phyloP scores from a whole-genome alignment of 768 basidiomycete species.

The Tylopilus balloui region DNA sequence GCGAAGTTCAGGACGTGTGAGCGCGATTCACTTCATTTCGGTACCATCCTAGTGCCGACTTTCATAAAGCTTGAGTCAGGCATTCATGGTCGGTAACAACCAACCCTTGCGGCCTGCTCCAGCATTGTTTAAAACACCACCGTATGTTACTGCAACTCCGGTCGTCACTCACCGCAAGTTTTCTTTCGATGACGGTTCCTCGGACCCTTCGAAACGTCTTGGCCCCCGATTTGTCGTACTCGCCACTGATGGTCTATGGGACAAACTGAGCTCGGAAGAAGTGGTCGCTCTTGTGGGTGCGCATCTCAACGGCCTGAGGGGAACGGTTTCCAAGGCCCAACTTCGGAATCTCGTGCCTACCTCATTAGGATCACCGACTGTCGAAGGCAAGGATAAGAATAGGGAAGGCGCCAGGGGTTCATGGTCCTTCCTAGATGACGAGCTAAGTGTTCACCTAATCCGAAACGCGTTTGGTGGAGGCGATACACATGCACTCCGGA shows the following conservation, averaged over 20 bases:
- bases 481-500: constrained; percentile 52
- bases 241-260: constrained; percentile 85
- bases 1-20: constrained; percentile 66
- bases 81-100: constrained; percentile 63
- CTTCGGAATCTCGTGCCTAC: constrained; percentile 56
- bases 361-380: constrained; percentile 43
- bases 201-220: constrained; percentile 18
- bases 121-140: constrained; percentile 72
- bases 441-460: constrained; percentile 77
- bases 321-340: constrained; percentile 54
- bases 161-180: constrained; percentile 77
- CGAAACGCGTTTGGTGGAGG: constrained; percentile 92
- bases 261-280: constrained; percentile 72
- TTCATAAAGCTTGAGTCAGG: constrained; percentile 48
- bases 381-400: constrained; percentile 59
- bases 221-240: constrained; percentile 73
- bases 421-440: constrained; percentile 80
- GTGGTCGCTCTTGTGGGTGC: constrained; percentile 85
- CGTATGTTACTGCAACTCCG: constrained; percentile 85
- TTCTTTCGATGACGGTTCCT: constrained; percentile 38
- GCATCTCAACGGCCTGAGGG: constrained; percentile 68
- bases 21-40: constrained; percentile 18
- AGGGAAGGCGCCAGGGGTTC: constrained; percentile 39
- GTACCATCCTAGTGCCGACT: not conserved
- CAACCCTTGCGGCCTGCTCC: constrained; percentile 57